Evolutionary conservation across 2,329 filamentous ascomycete genomes (phyloP).

Genomic region (Cordyceps cicadae): DNA sequence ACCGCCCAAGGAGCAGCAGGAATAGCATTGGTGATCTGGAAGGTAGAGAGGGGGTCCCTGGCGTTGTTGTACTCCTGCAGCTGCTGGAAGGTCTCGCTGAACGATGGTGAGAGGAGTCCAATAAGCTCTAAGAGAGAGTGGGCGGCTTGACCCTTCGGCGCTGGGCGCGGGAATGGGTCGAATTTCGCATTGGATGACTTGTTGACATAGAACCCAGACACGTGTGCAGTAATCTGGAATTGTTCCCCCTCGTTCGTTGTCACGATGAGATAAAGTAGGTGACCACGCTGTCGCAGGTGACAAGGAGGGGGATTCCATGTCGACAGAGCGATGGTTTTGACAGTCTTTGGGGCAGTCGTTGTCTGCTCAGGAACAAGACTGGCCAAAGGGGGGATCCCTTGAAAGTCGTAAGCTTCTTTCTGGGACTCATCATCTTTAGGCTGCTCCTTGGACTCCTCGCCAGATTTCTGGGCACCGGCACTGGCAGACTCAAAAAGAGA

Average conservation of each 20-base stretch:
- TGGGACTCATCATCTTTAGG: conserved; percentile 13
- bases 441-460: conserved; percentile 25
- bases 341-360: conserved; percentile 71
- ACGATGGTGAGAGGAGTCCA: conserved; percentile 72
- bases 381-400: conserved; percentile 56
- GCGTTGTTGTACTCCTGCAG: conserved; percentile 78
- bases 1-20: conserved; percentile 91
- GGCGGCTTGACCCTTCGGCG: conserved; percentile 68
- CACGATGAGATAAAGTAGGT: conserved; percentile 81
- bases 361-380: conserved; percentile 62
- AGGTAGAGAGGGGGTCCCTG: conserved; percentile 82
- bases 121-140: conserved; percentile 84
- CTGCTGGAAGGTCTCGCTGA: conserved; percentile 64
- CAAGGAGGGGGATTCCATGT: conserved; percentile 96
- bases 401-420: conserved; percentile 69
- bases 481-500: conserved; percentile 80
- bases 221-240: conserved; percentile 84
- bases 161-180: conserved; percentile 72
- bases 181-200: conserved; percentile 94
- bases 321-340: conserved; percentile 82
- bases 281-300: conserved; percentile 81
- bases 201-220: conserved; percentile 95
- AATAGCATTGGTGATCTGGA: conserved; percentile 91
- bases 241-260: conserved; percentile 94
- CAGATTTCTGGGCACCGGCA: conserved; percentile 33